A percentile compares a stretch with the other conserved stretches of the same genome.
Evolutionary conservation across 2,329 filamentous ascomycete species (phyloP).

Genomic region (Claviceps citrina): DNA sequence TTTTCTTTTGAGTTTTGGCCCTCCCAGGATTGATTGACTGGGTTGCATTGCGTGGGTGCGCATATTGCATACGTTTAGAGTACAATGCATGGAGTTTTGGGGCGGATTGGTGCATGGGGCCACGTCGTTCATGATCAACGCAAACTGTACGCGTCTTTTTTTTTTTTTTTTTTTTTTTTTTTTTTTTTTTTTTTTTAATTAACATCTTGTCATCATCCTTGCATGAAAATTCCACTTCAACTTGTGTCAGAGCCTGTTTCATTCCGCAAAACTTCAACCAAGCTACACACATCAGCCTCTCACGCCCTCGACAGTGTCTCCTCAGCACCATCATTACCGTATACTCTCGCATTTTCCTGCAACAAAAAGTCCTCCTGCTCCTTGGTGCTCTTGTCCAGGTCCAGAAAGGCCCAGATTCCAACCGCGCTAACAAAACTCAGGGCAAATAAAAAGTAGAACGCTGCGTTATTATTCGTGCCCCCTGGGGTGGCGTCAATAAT

Average conservation of each 20-base stretch:
- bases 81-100: background rate
- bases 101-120: background rate
- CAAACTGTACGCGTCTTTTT: no score
- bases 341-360: conserved; percentile 14
- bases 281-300: background rate
- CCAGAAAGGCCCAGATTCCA: conserved; percentile 38
- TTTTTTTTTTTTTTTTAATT: background rate
- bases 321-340: background rate
- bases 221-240: no score
- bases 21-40: background rate
- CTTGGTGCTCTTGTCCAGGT: conserved; percentile 42
- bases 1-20: background rate
- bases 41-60: background rate
- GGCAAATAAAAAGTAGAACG: conserved; percentile 51
- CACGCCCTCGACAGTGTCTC: background rate
- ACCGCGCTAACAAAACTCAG: conserved; percentile 39
- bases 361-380: conserved; percentile 43
- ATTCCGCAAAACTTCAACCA: background rate
- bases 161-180: background rate
- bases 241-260: no score
- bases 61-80: background rate
- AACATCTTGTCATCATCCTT: no score
- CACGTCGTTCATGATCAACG: no score
- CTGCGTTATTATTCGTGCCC: conserved; percentile 40
- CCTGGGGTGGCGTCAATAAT: conserved; percentile 48